Evolutionary conservation across 805 yeast genomes (phyloP), one percentile per base, ranked within the genome.

Genomic region (Lipomyces yamanashiensis): DNA sequence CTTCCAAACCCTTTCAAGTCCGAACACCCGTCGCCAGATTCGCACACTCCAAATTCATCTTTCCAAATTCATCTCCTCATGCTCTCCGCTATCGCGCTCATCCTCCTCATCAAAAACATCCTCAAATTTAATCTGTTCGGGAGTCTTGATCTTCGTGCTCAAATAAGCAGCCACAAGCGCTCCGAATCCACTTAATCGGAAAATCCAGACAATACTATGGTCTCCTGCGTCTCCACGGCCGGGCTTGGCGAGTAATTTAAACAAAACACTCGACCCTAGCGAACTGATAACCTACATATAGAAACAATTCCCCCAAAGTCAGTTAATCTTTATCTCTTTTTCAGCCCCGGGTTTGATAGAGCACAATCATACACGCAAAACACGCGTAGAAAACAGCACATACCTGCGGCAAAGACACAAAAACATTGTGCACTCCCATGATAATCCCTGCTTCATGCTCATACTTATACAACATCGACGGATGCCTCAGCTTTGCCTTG

Each of bases 361-460:
- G 43, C 15, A n/a, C n/a, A 36, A 28, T 12, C n/a, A 28, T 10
- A 21, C 23, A 48, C 1, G n/a, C 13, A 23, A n/a, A n/a, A n/a
- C n/a, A n/a, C n/a, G n/a, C 17, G 12, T 36, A 39, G 17, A 33
- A 4, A 15, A 40, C 39, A 4, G 34, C 6, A 19, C 55, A 36
- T 37, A 84, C 83, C 71, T 84, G 88, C 0, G 88, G 87, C 2
- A 83, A 78, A 0, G 86, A 83, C 15, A 84, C 84, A 71, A 82
- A 84, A 37, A 84, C 81, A 70, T 85, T 84, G 71, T 84, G 87
- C 19, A 84, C 80, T 1, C 86, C 87, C 62, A 85, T 71, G 43
- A 84, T 77, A 2, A 84, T 77, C 0, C 88, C 88, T 2, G 87
- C 80, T 69, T 84, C 86, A 64, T 82, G 81, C 64, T 82, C 87